Evolutionary conservation across 148 eudicot species (phyloP).

Genomic region (Chenopodium quinoa): DNA sequence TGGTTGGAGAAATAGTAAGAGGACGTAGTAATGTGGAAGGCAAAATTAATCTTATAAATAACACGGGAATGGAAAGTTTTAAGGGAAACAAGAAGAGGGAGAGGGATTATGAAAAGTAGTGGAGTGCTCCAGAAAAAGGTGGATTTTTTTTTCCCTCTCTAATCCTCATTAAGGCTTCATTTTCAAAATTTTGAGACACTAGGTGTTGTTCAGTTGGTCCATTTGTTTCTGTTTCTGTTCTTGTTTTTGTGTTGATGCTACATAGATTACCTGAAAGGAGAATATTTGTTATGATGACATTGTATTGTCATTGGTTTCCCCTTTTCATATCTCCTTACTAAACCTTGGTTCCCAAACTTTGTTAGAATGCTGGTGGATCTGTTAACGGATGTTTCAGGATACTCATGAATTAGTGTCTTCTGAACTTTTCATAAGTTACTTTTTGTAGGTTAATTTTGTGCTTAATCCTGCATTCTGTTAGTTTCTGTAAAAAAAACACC

Average conservation of each 20-base stretch:
- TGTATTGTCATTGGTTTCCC: no score
- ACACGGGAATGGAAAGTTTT: neutral
- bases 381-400: neutral
- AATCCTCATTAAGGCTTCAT: no score
- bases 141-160: neutral
- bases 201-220: no score
- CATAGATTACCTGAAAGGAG: no score
- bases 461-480: neutral
- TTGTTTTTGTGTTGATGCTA: no score
- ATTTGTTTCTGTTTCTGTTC: no score
- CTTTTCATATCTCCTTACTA: neutral
- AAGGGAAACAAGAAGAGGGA: neutral
- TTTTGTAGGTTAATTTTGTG: neutral
- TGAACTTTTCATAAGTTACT: neutral
- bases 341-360: no score
- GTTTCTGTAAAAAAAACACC: neutral
- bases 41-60: no score
- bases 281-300: no score
- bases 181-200: no score
- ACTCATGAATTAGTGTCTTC: neutral
- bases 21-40: neutral
- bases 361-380: neutral
- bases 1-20: neutral
- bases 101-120: no score
- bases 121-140: neutral